These are phyloP conservation scores for Conoideocrella luteorostrata DNA, from an alignment of 2,329 filamentous ascomycete genomes.

Conservation along the genomic window DNA sequence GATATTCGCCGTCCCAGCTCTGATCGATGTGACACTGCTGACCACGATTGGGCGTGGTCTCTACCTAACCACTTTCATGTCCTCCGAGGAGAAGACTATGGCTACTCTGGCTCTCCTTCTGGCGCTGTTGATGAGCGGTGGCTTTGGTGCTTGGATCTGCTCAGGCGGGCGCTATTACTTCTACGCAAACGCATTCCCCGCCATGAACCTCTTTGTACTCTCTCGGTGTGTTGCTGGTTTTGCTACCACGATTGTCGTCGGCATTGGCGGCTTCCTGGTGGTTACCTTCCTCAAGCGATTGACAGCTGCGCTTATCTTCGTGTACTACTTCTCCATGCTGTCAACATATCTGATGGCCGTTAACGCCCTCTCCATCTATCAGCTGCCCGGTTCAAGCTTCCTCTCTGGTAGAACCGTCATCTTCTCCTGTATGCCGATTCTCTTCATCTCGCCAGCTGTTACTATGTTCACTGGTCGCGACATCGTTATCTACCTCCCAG, in stretches of 20 bases:
- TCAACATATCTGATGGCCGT: background rate
- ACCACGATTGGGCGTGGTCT: background rate
- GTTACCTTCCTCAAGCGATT: background rate
- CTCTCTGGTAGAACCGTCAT: background rate
- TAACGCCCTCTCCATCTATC: background rate
- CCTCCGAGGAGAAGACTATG: slow-evolving; percentile 1
- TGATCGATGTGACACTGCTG: background rate
- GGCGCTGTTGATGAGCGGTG: background rate
- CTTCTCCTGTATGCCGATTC: background rate
- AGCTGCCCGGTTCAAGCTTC: background rate
- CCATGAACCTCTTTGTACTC: background rate
- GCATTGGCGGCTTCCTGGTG: background rate
- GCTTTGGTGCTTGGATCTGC: background rate
- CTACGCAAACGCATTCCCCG: background rate
- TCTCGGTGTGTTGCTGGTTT: background rate
- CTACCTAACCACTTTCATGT: background rate
- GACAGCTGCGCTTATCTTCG: background rate
- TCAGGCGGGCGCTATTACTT: slow-evolving; percentile 1
- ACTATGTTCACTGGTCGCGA: background rate
- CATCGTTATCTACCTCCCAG: background rate
- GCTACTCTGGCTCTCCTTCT: background rate
- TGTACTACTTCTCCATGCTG: background rate
- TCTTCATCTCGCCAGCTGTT: background rate
- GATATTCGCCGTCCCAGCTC: background rate
- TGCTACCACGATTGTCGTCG: background rate